Evolutionary conservation across 2,329 filamentous ascomycete genomes (phyloP).

Genomic region (Chrysoporthe deuterocubensis): DNA sequence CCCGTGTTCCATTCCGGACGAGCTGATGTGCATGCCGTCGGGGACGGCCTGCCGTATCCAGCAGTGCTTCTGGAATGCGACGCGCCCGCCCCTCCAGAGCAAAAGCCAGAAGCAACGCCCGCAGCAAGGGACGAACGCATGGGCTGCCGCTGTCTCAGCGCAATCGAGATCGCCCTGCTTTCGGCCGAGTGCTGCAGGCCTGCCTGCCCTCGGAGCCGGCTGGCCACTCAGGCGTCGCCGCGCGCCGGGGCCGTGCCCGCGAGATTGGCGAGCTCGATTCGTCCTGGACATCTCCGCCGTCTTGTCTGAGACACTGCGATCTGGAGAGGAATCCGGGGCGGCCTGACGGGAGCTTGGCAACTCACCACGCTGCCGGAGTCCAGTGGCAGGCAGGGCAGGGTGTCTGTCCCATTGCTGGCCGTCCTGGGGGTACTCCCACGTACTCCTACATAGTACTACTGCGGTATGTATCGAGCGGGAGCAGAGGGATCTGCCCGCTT

Average conservation of each 20-base stretch:
- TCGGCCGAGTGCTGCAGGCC: neutral
- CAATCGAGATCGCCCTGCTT: neutral
- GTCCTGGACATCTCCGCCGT: neutral
- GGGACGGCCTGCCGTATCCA: neutral
- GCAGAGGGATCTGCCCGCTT: neutral
- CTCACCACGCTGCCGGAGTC: neutral
- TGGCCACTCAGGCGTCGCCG: neutral
- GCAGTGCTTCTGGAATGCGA: slow-evolving; percentile 9
- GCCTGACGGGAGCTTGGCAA: neutral
- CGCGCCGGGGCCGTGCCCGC: neutral
- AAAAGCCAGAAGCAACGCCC: neutral
- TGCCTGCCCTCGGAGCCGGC: neutral
- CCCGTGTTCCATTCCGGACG: neutral
- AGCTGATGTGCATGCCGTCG: neutral
- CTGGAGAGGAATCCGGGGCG: slow-evolving; percentile 6
- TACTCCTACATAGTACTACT: neutral
- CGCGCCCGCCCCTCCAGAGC: no score
- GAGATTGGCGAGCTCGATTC: neutral
- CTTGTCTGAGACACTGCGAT: neutral
- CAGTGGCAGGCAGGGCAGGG: neutral
- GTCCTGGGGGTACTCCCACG: no score
- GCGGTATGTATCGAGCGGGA: neutral
- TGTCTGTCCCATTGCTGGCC: no score
- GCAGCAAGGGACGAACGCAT: neutral
- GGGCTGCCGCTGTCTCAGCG: neutral